Evolutionary conservation across 1,284 basidiomycete species (phyloP), one percentile per base, ranked within the genome.

Genomic region (Ustilago shanxiensis): DNA sequence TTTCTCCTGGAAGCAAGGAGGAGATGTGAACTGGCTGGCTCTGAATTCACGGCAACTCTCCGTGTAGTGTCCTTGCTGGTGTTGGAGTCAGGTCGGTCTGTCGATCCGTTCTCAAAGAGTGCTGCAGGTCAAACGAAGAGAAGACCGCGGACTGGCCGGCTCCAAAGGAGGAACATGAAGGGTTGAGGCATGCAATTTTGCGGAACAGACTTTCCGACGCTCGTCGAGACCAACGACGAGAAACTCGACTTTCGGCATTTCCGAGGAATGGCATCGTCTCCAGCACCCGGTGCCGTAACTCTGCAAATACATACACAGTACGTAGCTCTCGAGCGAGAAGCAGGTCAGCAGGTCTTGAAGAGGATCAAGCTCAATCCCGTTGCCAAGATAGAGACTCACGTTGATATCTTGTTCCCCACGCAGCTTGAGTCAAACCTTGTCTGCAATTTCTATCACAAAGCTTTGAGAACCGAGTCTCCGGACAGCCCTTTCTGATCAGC

Each of bases 151-250:
- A 50, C 2, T 39, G 31, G 20, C 45, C 31, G 57, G 20, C n/a
- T 16, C 16, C 20, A 14, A 26, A 11, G 47, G 14, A 6, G 11
- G 24, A 49, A 24, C 24, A 39, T 18, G 26, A 20, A 31, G 20
- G 10, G 11, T 3, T 20, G 51, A 53, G n/a, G 51, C 51, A 53
- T 24, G 51, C 24, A 53, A 22, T 22, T n/a, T 9, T 13, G 51
- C 63, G 63, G 63, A 65, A 53, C 49, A 24, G 47, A 41, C 55
- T 50, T 65, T 59, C 63, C 63, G 63, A 65, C 37, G 63, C 55
- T 65, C 20, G 47, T 31, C 39, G 22, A 7, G 28, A 28, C n/a
- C 33, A 41, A n/a, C 50, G 39, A 37, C 31, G 41, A 22, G 18
- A 18, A 26, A 33, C 18, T n/a, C 49, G 18, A 13, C 26, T 16